Base-by-base conservation (phyloP, 177 flowering plant species). In the Telopea speciosissima region DNA sequence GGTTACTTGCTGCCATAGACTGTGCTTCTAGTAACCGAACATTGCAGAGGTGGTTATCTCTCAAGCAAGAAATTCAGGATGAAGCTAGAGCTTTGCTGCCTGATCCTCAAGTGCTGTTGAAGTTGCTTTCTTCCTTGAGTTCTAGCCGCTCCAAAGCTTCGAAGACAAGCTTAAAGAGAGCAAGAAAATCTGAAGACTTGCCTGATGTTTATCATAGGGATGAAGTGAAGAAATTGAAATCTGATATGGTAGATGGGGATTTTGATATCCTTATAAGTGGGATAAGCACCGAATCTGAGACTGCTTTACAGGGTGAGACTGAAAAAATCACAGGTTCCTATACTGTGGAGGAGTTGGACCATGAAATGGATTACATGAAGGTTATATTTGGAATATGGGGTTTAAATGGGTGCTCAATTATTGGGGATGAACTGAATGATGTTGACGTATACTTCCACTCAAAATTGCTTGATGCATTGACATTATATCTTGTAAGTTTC, bases 51-150 rank as follows among this genome's bases (percentile, higher is more conserved):
- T 80, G 84, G 88, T 67, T 59, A 65, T 74, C 83, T 69, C 80
- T 90, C 62, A 89, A 83, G 84, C 82, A 80, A 80, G 90, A 89
- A 68, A 72, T 95, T 73, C 85, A 81, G 77, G 81, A 86, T 76
- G 90, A 84, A 77, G 82, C 84, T 16, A 82, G 86, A 73, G 81
- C 81, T 17, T 68, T 79, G 66, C 85, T 95, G 56, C 97, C 99
- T 70, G 97, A 90, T 83, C 85, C 90, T 21, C 97, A 92, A 78
- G 97, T 90, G 73, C 71, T 95, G 13, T 74, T 90, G 67, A 87
- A 83, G 52, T 80, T 89, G 58, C 83, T 92, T 69, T 88, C 90
- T 75, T 79, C 89, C 24, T 26, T 86, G 24, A 79, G 75, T 76
- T 11, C 9, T 24, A 76, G 68, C 73, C 78, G 52, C 3, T 76